A percentile compares a stretch with the other conserved stretches of the same genome.
phyloP scores from a whole-genome alignment of 164 flowering plant genomes.

The Sedum album region DNA sequence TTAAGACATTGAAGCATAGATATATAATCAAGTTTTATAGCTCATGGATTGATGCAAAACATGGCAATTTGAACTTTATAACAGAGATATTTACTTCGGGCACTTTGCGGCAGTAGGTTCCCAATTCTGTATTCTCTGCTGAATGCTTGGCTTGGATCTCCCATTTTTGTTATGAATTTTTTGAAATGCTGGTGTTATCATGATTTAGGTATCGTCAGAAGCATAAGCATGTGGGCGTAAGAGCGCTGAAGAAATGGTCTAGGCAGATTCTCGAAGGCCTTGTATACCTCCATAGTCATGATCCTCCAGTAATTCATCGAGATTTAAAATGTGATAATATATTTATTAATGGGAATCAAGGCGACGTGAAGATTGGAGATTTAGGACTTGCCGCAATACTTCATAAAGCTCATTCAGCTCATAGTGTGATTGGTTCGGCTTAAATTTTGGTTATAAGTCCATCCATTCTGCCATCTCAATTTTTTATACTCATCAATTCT shows the following conservation, averaged over 20 bases:
- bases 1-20: slow-evolving; percentile 93
- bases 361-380: slow-evolving; percentile 92
- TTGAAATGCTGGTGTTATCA: background rate
- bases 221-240: slow-evolving; percentile 83
- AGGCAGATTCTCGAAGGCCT: slow-evolving; percentile 92
- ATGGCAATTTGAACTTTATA: slow-evolving; percentile 70
- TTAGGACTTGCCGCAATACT: slow-evolving; percentile 86
- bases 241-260: slow-evolving; percentile 96
- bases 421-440: slow-evolving; percentile 76
- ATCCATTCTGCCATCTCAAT: background rate
- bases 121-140: slow-evolving; percentile 1
- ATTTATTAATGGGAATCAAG: slow-evolving; percentile 93
- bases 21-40: slow-evolving; percentile 87
- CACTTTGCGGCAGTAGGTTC: slow-evolving; percentile 77
- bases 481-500: background rate
- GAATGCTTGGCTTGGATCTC: background rate
- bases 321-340: slow-evolving; percentile 93
- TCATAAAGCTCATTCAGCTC: slow-evolving; percentile 70
- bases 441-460: background rate
- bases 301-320: slow-evolving; percentile 88
- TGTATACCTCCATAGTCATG: slow-evolving; percentile 76
- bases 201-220: slow-evolving; percentile 71
- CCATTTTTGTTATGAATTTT: background rate
- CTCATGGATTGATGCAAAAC: slow-evolving; percentile 74
- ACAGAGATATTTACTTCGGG: slow-evolving; percentile 98